Conservation (phyloP, 139 green algal species). For the Volvox reticuliferus region DNA sequence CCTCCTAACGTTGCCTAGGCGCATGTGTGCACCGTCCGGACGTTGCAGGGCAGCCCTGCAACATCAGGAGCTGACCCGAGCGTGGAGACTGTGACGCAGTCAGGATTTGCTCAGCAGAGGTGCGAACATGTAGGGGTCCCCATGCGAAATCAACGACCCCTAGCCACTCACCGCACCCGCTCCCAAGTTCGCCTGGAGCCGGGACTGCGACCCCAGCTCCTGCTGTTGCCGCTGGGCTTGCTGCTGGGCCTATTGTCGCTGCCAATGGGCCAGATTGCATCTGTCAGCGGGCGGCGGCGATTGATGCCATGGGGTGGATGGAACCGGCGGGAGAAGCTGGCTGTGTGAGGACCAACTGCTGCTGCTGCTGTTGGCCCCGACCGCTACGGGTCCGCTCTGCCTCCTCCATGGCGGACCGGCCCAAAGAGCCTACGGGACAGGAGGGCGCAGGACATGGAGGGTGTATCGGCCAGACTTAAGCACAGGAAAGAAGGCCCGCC, state of each 20-base stretch:
- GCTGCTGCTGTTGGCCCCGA: background rate
- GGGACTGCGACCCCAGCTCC: background rate
- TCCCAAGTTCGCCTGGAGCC: background rate
- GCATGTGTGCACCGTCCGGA: too few relatives aligned
- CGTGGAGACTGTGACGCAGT: too few relatives aligned
- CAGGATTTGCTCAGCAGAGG: too few relatives aligned
- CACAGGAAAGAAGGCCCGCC: too few relatives aligned
- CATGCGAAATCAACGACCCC: too few relatives aligned
- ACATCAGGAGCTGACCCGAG: too few relatives aligned
- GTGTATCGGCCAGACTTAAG: background rate
- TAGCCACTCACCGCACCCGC: too few relatives aligned
- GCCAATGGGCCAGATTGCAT: background rate
- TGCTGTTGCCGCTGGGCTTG: background rate
- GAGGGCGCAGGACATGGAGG: background rate
- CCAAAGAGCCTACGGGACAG: background rate
- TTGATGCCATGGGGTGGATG: background rate
- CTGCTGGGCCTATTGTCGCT: background rate
- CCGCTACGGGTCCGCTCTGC: constrained; percentile 17
- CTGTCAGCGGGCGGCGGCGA: background rate
- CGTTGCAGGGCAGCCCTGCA: too few relatives aligned
- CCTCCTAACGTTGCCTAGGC: too few relatives aligned
- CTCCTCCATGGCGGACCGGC: background rate
- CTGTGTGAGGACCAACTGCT: too few relatives aligned
- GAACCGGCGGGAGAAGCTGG: too few relatives aligned
- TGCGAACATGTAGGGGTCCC: too few relatives aligned